Evolutionary conservation across 495 filamentous ascomycete genomes (phyloP).

Genomic region (Thozetella sp.): DNA sequence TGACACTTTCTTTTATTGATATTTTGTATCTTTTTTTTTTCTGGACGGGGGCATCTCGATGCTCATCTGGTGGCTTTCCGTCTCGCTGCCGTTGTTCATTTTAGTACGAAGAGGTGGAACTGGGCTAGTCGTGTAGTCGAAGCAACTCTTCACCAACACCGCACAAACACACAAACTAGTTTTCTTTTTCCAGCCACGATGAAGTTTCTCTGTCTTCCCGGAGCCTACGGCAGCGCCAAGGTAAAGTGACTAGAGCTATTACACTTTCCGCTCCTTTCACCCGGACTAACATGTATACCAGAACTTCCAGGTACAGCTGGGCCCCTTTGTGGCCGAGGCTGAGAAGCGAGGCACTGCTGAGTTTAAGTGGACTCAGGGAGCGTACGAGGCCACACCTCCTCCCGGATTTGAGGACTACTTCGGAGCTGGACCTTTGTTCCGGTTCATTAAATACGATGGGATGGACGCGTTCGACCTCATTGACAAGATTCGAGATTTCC

Average conservation of each 20-base stretch:
- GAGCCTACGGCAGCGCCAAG: conserved; percentile 44
- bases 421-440: conserved; percentile 47
- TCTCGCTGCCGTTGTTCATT: too few species aligned
- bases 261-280: neutral
- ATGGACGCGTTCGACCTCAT: conserved; percentile 45
- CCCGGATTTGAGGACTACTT: conserved; percentile 54
- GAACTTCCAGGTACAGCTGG: conserved; percentile 57
- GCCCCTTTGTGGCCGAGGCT: conserved; percentile 49
- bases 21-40: too few species aligned
- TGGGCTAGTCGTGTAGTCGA: too few species aligned
- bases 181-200: neutral
- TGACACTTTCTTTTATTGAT: too few species aligned
- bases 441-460: conserved; percentile 46
- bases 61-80: too few species aligned
- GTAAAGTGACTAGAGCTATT: conserved; percentile 14
- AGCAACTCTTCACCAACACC: too few species aligned
- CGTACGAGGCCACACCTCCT: conserved; percentile 43
- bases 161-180: too few species aligned
- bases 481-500: conserved; percentile 48
- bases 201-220: conserved; percentile 20
- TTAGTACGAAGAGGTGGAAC: too few species aligned
- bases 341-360: conserved; percentile 35
- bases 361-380: conserved; percentile 51
- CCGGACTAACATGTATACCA: conserved; percentile 10
- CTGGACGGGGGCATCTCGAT: too few species aligned